Evolutionary conservation across 352 stramenopile species (phyloP), one percentile per base, ranked within the genome.

Genomic region (Phytopythium mirpurense): DNA sequence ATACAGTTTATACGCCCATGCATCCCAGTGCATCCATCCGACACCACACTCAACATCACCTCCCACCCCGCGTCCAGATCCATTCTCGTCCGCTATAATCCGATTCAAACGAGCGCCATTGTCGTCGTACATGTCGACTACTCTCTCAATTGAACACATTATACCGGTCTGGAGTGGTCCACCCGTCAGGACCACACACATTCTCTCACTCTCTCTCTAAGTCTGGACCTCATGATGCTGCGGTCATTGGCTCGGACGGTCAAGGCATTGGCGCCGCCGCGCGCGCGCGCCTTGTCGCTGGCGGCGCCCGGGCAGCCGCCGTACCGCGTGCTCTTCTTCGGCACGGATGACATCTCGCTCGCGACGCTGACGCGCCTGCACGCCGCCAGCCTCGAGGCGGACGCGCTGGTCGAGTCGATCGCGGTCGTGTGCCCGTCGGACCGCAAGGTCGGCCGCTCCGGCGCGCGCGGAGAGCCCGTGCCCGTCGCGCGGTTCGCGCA

Each of bases 291-390:
- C 42, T 76, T 72, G 34, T 76, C 67, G 24, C 57, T 72, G 11
- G 60, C 57, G 14, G 51, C 54, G 8, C 63, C 61, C 3, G 68
- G 68, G 0, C 49, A 65, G 24, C 64, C 49, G 46, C 64, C 60
- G 15, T 73, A 80, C 43, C 75, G 82, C 44, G 80, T 94, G 29
- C 63, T 94, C 15, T 94, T 94, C 68, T 94, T 94, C 64, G 83
- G 83, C 31, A 94, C 83, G 4, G 83, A 94, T 54, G 76, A 94
- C 38, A 78, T 94, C 26, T 92, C 83, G 19, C 70, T 92, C 32
- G 73, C 81, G 34, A 94, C 83, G 59, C 78, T 94, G 21, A 64
- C 77, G 53, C 57, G 54, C 35, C 65, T 94, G 57, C 70, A 91
- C 50, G 67, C 59, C 53, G 82, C 88, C 67, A 89, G 81, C 53